These are phyloP conservation scores for Lepiota venenata DNA, from an alignment of 768 basidiomycete genomes.

Conservation along the genomic window DNA sequence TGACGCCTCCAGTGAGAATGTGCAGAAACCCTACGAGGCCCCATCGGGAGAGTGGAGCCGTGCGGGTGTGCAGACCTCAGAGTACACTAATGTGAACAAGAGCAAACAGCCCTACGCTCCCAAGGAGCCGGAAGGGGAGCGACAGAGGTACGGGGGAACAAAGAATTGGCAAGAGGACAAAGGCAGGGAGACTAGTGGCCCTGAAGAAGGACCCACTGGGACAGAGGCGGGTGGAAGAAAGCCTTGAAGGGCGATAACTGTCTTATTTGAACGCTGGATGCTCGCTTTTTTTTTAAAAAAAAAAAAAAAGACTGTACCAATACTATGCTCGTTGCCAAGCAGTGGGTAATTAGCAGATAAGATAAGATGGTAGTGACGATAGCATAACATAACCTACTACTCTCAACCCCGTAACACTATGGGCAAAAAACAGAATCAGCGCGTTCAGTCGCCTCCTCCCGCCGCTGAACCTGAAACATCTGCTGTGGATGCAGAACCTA, in stretches of 20 bases:
- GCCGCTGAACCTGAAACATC: slow-evolving; percentile 23
- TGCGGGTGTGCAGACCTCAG: slow-evolving; percentile 2
- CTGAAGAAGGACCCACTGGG: slow-evolving; percentile 11
- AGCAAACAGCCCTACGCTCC: background rate
- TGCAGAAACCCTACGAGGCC: slow-evolving; percentile 17
- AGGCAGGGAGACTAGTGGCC: slow-evolving; percentile 4
- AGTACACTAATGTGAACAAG: background rate
- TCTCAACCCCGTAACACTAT: slow-evolving; percentile 1
- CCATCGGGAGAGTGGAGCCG: slow-evolving; percentile 11
- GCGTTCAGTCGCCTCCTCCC: slow-evolving; percentile 23
- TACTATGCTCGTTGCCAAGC: background rate
- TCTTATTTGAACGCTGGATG: background rate
- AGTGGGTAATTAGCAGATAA: slow-evolving; percentile 1
- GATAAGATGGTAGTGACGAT: slow-evolving; percentile 2
- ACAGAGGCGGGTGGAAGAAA: slow-evolving; percentile 9
- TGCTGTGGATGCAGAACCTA: slow-evolving; percentile 22
- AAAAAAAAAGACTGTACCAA: background rate
- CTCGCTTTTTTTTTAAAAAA: background rate
- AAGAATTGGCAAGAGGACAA: slow-evolving; percentile 8
- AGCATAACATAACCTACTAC: no score
- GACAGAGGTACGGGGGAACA: slow-evolving; percentile 7
- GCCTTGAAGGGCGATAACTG: background rate
- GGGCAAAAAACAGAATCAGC: slow-evolving; percentile 19
- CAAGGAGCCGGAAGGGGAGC: background rate
- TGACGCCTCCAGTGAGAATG: slow-evolving; percentile 16